Evolutionary conservation across 345 rosid genomes (phyloP), one percentile per base, ranked within the genome.

Genomic region (thale cress (Arabidopsis thaliana)): DNA sequence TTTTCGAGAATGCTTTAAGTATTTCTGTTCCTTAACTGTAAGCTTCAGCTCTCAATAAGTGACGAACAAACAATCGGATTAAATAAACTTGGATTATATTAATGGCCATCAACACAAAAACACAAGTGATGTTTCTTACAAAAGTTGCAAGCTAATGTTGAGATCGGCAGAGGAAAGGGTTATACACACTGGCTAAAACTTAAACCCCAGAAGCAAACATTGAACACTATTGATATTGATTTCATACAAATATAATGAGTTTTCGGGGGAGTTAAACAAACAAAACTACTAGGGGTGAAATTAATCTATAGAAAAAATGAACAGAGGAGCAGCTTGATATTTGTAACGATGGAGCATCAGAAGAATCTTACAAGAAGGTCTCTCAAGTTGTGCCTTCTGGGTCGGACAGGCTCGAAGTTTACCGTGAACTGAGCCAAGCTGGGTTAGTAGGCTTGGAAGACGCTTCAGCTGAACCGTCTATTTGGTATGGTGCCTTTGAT

Each of bases 401-500:
- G 28, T 5, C 28, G 44, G 33, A 11, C 7, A 22, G 46, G 32
- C 40, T 60, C 46, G 42, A 30, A 20, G 34, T 23, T 79, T 84
- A 85, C 66, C 33, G 81, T 1, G 42, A 82, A 59, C 92, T 87
- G 16, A 87, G 89, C 89, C 96, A 89, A 3, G 93, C 45, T 11
- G 67, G 20, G 78, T 83, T 87, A 46, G 85, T 87, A 46, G 85
- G 76, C 79, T 81, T 83, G 49, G 84, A 83, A 60, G 82, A 12
- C 10, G 79, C 37, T n/a, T 77, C 73, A 0, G 69, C 16, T 7
- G 81, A 77, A 76, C 76, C 40, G 16, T 10, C 59, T 8, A 74
- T 57, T 63, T 77, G 88, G 83, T 89, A 91, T 20, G 97, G 96
- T 41, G 88, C 87, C 61, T 60, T 91, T 55, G 91, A 60, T 32